Percentiles rank a stretch among this genome's conserved stretches.
Evolutionary conservation across 2,329 filamentous ascomycete genomes (phyloP).

Genomic region (Blastomyces percursus): DNA sequence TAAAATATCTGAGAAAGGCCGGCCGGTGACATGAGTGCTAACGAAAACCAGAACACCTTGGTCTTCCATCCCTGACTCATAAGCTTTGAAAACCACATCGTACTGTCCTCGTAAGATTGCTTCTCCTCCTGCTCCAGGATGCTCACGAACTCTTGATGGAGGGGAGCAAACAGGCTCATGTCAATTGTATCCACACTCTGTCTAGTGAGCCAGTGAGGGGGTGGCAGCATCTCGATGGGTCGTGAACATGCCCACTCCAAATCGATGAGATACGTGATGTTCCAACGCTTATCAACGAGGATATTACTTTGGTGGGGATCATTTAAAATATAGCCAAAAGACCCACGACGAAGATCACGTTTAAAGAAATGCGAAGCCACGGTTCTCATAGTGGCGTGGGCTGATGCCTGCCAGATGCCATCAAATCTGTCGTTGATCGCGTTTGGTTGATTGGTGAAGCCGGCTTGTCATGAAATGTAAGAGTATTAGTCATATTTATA

Average conservation of each 20-base stretch:
- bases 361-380: slow-evolving; percentile 20
- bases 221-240: slow-evolving; percentile 21
- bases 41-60: slow-evolving; percentile 5
- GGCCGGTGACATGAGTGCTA: background rate
- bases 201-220: slow-evolving; percentile 21
- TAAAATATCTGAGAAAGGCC: background rate
- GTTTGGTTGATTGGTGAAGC: slow-evolving; percentile 21
- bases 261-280: slow-evolving; percentile 25
- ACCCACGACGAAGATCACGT: slow-evolving; percentile 24
- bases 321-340: slow-evolving; percentile 27
- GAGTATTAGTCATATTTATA: slow-evolving; percentile 19
- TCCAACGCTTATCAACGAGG: slow-evolving; percentile 25
- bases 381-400: slow-evolving; percentile 22
- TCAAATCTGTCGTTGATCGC: slow-evolving; percentile 13
- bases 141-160: slow-evolving; percentile 10
- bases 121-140: slow-evolving; percentile 8
- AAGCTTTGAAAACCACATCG: background rate
- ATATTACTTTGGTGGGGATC: slow-evolving; percentile 33
- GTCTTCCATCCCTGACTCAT: background rate
- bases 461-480: slow-evolving; percentile 22
- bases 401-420: slow-evolving; percentile 21
- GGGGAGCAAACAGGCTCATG: slow-evolving; percentile 5
- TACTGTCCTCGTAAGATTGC: background rate
- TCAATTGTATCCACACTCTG: slow-evolving; percentile 13
- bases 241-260: slow-evolving; percentile 25